Evolutionary conservation across 2,329 filamentous ascomycete genomes (phyloP).

Genomic region (Thermochaetoides dissita): DNA sequence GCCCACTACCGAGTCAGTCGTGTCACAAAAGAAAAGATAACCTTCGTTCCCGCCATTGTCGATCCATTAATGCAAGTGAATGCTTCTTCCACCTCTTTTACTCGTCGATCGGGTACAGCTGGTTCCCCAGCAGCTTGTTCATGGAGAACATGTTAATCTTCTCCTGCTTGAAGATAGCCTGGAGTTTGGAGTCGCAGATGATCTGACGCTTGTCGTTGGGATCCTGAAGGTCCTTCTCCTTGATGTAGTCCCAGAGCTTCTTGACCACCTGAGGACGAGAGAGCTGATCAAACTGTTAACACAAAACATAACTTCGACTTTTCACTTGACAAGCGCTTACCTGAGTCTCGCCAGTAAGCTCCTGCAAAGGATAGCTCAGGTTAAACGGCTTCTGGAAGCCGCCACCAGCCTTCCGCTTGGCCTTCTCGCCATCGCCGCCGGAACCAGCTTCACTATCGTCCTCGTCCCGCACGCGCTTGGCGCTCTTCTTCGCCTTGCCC

Average conservation of each 20-base stretch:
- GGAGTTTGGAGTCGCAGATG: conserved; percentile 79
- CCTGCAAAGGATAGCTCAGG: conserved; percentile 55
- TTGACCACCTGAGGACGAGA: conserved; percentile 94
- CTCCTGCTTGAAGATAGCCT: conserved; percentile 79
- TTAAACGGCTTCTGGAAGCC: conserved; percentile 84
- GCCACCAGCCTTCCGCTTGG: conserved; percentile 72
- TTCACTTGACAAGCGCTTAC: conserved; percentile 27
- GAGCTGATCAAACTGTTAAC: conserved; percentile 38
- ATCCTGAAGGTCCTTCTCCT: conserved; percentile 75
- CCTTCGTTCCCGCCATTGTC: no score
- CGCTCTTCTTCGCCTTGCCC: conserved; percentile 38
- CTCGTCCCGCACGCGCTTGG: conserved; percentile 59
- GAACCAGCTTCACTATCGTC: conserved; percentile 69
- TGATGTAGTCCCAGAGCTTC: conserved; percentile 92
- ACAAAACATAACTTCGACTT: not conserved
- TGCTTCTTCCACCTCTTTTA: not conserved
- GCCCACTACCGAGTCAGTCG: conserved; percentile 1
- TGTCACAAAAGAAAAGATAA: no score
- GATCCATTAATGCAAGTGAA: no score
- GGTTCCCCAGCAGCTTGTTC: conserved; percentile 88
- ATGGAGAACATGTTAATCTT: conserved; percentile 98
- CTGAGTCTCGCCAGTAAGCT: conserved; percentile 55
- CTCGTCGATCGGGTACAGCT: conserved; percentile 76
- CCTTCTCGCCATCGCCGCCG: conserved; percentile 42
- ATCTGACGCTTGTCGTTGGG: conserved; percentile 87